A percentile compares a stretch with the other conserved stretches of the same genome.
phyloP scores from a whole-genome alignment of 305 asterid species.

The Stenogyne calaminthoides region DNA sequence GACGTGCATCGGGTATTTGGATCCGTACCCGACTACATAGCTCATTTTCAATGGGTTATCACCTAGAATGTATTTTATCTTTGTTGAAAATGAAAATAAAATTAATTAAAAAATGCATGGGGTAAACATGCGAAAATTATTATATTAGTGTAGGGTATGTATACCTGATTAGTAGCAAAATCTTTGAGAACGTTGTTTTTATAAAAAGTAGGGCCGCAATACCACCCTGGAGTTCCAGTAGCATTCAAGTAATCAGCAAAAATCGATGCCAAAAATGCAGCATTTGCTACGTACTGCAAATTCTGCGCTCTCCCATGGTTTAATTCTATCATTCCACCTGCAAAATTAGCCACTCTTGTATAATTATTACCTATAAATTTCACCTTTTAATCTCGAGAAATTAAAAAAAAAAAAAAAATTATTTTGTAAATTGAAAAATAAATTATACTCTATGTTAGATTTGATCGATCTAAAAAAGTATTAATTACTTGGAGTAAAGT shows the following conservation, averaged over 20 bases:
- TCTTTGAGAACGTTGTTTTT: constrained; percentile 41
- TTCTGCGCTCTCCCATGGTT: constrained; percentile 60
- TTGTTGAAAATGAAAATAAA: too few relatives aligned
- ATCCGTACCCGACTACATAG: constrained; percentile 78
- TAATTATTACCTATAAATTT: neutral
- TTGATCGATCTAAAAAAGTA: too few relatives aligned
- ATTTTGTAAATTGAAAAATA: too few relatives aligned
- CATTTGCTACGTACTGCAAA: constrained; percentile 79
- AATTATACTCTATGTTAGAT: too few relatives aligned
- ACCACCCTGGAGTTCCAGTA: constrained; percentile 73
- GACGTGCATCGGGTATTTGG: constrained; percentile 62
- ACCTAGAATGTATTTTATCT: constrained; percentile 74
- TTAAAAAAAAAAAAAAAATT: too few relatives aligned
- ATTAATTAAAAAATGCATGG: too few relatives aligned
- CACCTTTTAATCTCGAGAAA: too few relatives aligned
- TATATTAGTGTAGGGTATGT: too few relatives aligned
- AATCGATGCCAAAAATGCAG: constrained; percentile 77
- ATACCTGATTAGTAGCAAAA: constrained; percentile 81
- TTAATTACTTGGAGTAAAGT: constrained; percentile 45
- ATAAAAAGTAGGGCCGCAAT: constrained; percentile 57
- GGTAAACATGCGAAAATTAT: too few relatives aligned
- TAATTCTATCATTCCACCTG: constrained; percentile 78
- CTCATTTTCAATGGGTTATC: constrained; percentile 76
- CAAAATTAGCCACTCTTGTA: neutral
- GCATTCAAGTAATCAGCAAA: constrained; percentile 78